A percentile compares a stretch with the other conserved stretches of the same genome.
These are phyloP conservation scores for Leptodermis oblonga DNA, from an alignment of 257 asterid species.

Conservation along the genomic window DNA sequence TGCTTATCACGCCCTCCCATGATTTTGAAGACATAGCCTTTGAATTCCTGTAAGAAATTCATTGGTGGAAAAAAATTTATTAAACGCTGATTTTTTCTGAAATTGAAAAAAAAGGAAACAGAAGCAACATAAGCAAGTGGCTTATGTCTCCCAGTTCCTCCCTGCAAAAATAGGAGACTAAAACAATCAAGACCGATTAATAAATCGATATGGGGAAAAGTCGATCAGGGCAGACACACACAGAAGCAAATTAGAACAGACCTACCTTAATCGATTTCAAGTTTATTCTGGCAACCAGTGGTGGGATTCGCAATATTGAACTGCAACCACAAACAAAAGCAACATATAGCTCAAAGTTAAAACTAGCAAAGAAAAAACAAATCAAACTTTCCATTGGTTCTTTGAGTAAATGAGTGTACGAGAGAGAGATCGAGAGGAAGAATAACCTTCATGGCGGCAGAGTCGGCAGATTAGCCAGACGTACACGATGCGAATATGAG, in stretches of 20 bases:
- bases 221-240: too few species aligned
- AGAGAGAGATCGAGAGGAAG: background rate
- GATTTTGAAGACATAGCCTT: conserved; percentile 53
- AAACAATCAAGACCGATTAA: background rate
- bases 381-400: too few species aligned
- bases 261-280: conserved; percentile 36
- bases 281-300: conserved; percentile 39
- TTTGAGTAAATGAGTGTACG: too few species aligned
- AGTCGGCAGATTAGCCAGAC: too few species aligned
- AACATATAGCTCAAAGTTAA: background rate
- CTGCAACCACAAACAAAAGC: conserved; percentile 12
- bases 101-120: background rate
- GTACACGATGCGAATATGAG: too few species aligned
- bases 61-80: background rate
- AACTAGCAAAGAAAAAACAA: too few species aligned
- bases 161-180: background rate
- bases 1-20: conserved; percentile 64
- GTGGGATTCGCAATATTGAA: conserved; percentile 41
- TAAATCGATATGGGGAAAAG: background rate
- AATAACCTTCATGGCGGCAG: conserved; percentile 20
- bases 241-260: background rate
- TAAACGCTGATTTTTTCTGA: too few species aligned
- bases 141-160: conserved; percentile 51
- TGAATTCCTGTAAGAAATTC: conserved; percentile 33
- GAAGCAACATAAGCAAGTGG: background rate